These are phyloP conservation scores for Pistacia integerrima DNA, from an alignment of 345 rosid genomes.

Conservation along the genomic window DNA sequence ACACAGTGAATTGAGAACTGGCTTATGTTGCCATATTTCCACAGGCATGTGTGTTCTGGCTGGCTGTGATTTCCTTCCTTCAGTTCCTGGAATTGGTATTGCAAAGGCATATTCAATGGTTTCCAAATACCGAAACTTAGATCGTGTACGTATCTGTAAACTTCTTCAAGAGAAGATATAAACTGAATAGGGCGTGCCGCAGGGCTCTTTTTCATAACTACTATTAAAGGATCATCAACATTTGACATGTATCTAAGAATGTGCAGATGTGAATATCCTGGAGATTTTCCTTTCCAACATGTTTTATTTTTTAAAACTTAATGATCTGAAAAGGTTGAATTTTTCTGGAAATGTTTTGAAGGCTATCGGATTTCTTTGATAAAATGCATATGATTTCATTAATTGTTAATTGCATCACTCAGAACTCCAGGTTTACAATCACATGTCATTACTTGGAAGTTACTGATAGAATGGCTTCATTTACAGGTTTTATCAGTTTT, in stretches of 20 bases:
- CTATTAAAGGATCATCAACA: background rate
- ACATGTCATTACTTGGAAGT: background rate
- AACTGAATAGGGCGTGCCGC: background rate
- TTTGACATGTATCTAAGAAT: slow-evolving; percentile 4
- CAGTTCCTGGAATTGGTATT: slow-evolving; percentile 87
- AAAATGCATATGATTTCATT: background rate
- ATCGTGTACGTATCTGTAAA: slow-evolving; percentile 58
- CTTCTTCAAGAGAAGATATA: background rate
- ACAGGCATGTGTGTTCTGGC: slow-evolving; percentile 93
- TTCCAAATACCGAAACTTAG: slow-evolving; percentile 72
- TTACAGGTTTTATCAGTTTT: slow-evolving; percentile 72
- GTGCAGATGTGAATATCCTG: background rate
- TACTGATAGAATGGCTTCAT: background rate
- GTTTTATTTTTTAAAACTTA: background rate
- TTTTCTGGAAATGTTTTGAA: background rate
- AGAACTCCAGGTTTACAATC: background rate
- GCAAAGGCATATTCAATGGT: slow-evolving; percentile 69
- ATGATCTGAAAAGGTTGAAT: background rate
- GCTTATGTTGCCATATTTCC: slow-evolving; percentile 19
- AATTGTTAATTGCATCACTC: background rate
- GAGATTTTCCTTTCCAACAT: background rate
- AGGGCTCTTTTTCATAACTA: background rate
- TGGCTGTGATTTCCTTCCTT: slow-evolving; percentile 95
- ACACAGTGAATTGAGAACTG: slow-evolving; percentile 1
- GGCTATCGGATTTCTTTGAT: background rate